These are phyloP conservation scores for Ettlia oleoabundans DNA, from an alignment of 139 green algal genomes.

Conservation along the genomic window DNA sequence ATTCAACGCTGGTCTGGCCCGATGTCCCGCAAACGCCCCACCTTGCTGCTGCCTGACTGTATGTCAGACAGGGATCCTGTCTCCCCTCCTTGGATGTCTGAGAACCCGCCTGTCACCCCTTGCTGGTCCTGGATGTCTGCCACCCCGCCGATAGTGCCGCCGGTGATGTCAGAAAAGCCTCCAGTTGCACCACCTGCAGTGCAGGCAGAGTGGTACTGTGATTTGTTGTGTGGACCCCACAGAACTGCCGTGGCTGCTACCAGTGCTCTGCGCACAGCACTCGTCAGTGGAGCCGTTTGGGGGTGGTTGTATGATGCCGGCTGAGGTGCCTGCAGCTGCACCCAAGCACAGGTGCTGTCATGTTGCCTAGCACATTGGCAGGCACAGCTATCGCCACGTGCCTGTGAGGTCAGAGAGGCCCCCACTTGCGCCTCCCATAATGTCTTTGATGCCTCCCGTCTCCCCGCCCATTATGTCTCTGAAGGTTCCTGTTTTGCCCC, in stretches of 20 bases:
- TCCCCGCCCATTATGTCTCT: not conserved
- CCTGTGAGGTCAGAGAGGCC: not conserved
- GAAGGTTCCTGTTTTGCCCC: not conserved
- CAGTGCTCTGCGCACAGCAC: too few relatives aligned
- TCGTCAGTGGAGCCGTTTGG: too few relatives aligned
- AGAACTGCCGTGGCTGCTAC: too few relatives aligned
- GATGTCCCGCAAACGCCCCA: too few relatives aligned
- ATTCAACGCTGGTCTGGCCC: too few relatives aligned
- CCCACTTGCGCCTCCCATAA: not conserved
- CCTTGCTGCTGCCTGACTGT: not conserved
- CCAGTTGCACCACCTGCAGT: not conserved
- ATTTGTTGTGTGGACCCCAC: too few relatives aligned
- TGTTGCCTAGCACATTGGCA: too few relatives aligned
- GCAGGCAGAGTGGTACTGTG: not conserved
- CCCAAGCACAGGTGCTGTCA: too few relatives aligned
- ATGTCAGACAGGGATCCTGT: not conserved
- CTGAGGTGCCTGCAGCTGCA: too few relatives aligned
- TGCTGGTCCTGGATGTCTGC: not conserved
- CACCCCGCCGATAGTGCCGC: not conserved
- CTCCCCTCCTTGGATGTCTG: not conserved
- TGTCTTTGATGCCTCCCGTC: not conserved
- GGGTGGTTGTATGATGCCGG: too few relatives aligned
- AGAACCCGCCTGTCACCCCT: not conserved
- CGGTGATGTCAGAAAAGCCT: not conserved
- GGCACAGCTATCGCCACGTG: too few relatives aligned